Conservation (phyloP, 1,284 basidiomycete genomes). For the Boletellus deceptivus region DNA sequence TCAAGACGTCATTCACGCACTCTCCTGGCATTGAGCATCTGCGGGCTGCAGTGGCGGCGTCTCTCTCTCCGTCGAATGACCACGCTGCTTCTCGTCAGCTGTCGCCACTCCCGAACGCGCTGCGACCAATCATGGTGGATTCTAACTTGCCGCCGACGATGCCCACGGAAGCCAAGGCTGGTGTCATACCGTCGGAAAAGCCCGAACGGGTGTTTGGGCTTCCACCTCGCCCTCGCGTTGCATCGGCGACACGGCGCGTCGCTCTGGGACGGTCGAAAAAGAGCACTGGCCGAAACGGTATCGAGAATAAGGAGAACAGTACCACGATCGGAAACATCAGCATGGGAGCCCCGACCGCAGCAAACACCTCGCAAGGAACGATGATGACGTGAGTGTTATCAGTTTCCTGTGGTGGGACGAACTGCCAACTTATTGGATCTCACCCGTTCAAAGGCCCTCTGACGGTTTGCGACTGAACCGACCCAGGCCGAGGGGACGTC, state of each 20-base stretch:
- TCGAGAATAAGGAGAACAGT: constrained; percentile 55
- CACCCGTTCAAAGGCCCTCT: constrained; percentile 35
- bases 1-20: constrained; percentile 39
- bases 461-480: constrained; percentile 64
- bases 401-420: background rate
- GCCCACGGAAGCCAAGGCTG: constrained; percentile 6
- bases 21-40: constrained; percentile 44
- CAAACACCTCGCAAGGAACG: constrained; percentile 37
- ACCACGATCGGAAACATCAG: constrained; percentile 7
- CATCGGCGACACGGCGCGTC: constrained; percentile 52
- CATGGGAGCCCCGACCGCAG: constrained; percentile 1
- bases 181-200: constrained; percentile 20
- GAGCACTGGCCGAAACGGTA: constrained; percentile 41
- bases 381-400: constrained; percentile 52
- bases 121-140: constrained; percentile 26
- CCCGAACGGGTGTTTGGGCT: constrained; percentile 40
- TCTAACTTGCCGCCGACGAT: constrained; percentile 18
- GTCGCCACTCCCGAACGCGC: constrained; percentile 10
- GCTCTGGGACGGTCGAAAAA: constrained; percentile 64
- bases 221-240: constrained; percentile 50
- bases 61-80: constrained; percentile 21
- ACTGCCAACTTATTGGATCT: background rate
- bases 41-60: constrained; percentile 28
- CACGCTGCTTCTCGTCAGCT: constrained; percentile 3
- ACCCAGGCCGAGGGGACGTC: constrained; percentile 42